A percentile compares a stretch with the other conserved stretches of the same genome.
Conservation (phyloP, 106 monocot species). For the Dendrobium nobile region DNA sequence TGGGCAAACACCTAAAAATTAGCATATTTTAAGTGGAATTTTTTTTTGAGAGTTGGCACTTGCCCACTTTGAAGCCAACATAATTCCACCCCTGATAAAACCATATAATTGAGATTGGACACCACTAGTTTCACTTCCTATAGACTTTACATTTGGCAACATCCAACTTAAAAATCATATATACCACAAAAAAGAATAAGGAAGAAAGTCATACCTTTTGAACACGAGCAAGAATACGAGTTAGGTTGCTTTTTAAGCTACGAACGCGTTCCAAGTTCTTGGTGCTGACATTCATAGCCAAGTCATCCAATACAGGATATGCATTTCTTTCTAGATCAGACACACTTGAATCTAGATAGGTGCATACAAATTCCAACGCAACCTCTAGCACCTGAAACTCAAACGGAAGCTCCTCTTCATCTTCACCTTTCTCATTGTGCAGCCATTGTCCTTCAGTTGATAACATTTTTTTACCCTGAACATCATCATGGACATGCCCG, state of each 20-base stretch:
- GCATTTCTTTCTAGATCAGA: slow-evolving; percentile 77
- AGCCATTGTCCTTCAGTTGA: slow-evolving; percentile 11
- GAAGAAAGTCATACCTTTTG: slow-evolving; percentile 54
- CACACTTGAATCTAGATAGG: slow-evolving; percentile 60
- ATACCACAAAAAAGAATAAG: not conserved
- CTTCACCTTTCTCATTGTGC: slow-evolving; percentile 28
- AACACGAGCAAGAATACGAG: slow-evolving; percentile 77
- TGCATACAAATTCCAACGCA: slow-evolving; percentile 74
- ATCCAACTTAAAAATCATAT: not conserved
- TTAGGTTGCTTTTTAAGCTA: slow-evolving; percentile 76
- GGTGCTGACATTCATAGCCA: slow-evolving; percentile 82
- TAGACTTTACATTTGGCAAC: not conserved
- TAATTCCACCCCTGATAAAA: not conserved
- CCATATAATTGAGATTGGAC: not conserved
- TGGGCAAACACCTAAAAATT: no score
- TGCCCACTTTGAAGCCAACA: no score
- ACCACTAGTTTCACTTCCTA: not conserved
- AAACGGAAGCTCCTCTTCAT: slow-evolving; percentile 69
- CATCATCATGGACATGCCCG: slow-evolving; percentile 12
- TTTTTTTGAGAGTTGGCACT: no score
- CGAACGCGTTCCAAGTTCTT: slow-evolving; percentile 88
- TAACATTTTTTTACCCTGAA: slow-evolving; percentile 11
- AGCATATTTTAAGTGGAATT: no score
- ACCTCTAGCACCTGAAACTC: slow-evolving; percentile 96
- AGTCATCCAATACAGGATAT: slow-evolving; percentile 81